Percentiles rank a stretch among this genome's conserved stretches.
Conservation (phyloP, 1,284 basidiomycete species). For the Agroathelia rolfsii region DNA sequence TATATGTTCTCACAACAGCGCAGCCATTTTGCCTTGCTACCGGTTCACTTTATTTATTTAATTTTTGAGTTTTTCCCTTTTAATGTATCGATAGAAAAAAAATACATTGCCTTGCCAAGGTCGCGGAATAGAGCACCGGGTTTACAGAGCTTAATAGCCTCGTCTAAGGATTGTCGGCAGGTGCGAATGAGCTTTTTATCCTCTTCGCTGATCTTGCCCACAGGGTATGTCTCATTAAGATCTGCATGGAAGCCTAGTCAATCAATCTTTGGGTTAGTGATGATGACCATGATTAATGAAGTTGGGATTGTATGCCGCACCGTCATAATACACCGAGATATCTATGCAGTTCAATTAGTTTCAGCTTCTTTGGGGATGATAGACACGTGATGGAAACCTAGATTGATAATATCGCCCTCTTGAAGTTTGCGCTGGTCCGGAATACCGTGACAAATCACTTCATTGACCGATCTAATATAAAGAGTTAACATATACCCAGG, state of each 20-base stretch:
- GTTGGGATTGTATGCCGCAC: constrained; percentile 23
- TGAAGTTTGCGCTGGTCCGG: constrained; percentile 80
- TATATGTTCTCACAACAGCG: constrained; percentile 80
- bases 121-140: constrained; percentile 83
- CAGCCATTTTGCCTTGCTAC: constrained; percentile 74
- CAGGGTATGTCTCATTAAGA: constrained; percentile 85
- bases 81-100: constrained; percentile 12
- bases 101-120: constrained; percentile 73
- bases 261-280: too few species aligned
- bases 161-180: constrained; percentile 75
- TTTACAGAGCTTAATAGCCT: constrained; percentile 83
- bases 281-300: constrained; percentile 4
- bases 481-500: too few species aligned
- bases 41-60: constrained; percentile 52
- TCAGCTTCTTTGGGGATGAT: too few species aligned
- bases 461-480: constrained; percentile 72
- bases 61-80: neutral
- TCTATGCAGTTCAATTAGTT: constrained; percentile 26
- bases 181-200: constrained; percentile 74
- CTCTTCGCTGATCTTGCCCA: constrained; percentile 79
- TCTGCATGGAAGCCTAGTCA: constrained; percentile 79
- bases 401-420: constrained; percentile 91
- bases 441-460: constrained; percentile 95
- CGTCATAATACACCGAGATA: constrained; percentile 60
- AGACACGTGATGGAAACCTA: constrained; percentile 38